A percentile compares a stretch with the other conserved stretches of the same genome.
phyloP scores from a whole-genome alignment of 2,329 filamentous ascomycete genomes.

The Neopestalotiopsis sp. region DNA sequence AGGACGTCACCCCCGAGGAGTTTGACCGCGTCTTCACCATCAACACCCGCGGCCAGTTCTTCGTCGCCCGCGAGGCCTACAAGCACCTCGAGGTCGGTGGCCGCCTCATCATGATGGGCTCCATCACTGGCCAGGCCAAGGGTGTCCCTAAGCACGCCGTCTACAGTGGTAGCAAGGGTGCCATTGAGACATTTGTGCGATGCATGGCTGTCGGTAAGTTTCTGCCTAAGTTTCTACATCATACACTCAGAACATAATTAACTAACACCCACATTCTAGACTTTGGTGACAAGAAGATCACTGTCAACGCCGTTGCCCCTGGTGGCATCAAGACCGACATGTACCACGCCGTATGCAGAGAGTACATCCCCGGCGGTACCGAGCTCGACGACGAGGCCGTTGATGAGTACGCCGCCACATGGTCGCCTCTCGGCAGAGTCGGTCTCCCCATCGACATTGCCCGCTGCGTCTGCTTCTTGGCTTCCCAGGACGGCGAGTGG shows the following conservation, averaged over 20 bases:
- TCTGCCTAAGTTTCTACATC: background rate
- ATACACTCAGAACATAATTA: background rate
- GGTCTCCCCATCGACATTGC: slow-evolving; percentile 72
- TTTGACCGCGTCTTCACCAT: slow-evolving; percentile 74
- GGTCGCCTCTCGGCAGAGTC: slow-evolving; percentile 69
- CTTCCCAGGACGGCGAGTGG: slow-evolving; percentile 52
- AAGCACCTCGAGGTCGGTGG: slow-evolving; percentile 71
- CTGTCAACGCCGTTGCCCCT: slow-evolving; percentile 70
- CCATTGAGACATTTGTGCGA: slow-evolving; percentile 78
- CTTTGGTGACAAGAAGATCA: slow-evolving; percentile 70
- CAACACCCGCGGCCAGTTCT: slow-evolving; percentile 74
- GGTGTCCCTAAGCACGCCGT: slow-evolving; percentile 74
- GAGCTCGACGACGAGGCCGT: slow-evolving; percentile 62
- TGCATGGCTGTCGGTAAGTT: slow-evolving; percentile 70
- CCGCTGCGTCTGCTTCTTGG: slow-evolving; percentile 63
- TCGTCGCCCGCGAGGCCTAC: slow-evolving; percentile 73
- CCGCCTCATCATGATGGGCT: slow-evolving; percentile 75
- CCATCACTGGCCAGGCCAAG: slow-evolving; percentile 70
- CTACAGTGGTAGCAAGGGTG: slow-evolving; percentile 78
- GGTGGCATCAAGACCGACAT: slow-evolving; percentile 73
- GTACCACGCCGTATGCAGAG: slow-evolving; percentile 68
- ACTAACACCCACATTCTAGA: slow-evolving; percentile 41
- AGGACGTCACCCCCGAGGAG: slow-evolving; percentile 72
- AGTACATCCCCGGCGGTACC: slow-evolving; percentile 65
- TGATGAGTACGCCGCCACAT: slow-evolving; percentile 67